These are phyloP conservation scores for Triglochin maritima DNA, from an alignment of 106 monocot genomes.

Conservation along the genomic window DNA sequence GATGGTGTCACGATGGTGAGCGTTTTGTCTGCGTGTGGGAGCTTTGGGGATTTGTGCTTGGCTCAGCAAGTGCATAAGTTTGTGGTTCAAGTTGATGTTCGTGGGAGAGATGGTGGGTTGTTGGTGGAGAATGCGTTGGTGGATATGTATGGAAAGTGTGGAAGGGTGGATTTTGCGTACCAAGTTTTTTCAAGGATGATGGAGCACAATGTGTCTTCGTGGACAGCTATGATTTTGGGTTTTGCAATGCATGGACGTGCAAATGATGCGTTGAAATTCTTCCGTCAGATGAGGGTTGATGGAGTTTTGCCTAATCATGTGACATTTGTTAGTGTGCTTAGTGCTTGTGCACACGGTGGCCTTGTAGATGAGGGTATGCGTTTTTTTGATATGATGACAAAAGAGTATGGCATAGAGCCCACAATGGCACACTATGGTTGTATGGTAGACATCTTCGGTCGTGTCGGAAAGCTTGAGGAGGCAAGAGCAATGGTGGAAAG, in stretches of 20 bases:
- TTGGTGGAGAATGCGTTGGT: slow-evolving; percentile 38
- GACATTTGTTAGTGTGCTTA: slow-evolving; percentile 50
- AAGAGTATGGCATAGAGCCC: slow-evolving; percentile 24
- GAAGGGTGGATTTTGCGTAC: slow-evolving; percentile 45
- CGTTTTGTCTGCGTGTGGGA: slow-evolving; percentile 47
- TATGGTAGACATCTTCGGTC: slow-evolving; percentile 57
- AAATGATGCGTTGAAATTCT: slow-evolving; percentile 25
- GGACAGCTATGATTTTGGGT: slow-evolving; percentile 64
- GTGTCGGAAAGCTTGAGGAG: slow-evolving; percentile 44
- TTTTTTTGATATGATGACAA: slow-evolving; percentile 28
- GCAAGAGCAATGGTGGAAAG: slow-evolving; percentile 34
- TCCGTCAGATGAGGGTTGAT: slow-evolving; percentile 28
- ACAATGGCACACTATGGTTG: slow-evolving; percentile 53
- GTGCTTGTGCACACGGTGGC: slow-evolving; percentile 56
- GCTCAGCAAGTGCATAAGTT: slow-evolving; percentile 46
- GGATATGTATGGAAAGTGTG: slow-evolving; percentile 76
- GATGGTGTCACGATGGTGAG: slow-evolving; percentile 65
- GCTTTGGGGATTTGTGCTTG: slow-evolving; percentile 33
- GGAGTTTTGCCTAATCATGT: slow-evolving; percentile 40
- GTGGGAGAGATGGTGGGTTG: slow-evolving; percentile 13
- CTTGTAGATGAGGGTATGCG: slow-evolving; percentile 41
- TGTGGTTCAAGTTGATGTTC: slow-evolving; percentile 22
- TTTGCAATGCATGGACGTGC: slow-evolving; percentile 43
- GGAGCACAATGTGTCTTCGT: slow-evolving; percentile 36
- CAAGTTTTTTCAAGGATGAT: slow-evolving; percentile 34